These are phyloP conservation scores for Salix viminalis DNA, from an alignment of 345 rosid species.

Conservation along the genomic window DNA sequence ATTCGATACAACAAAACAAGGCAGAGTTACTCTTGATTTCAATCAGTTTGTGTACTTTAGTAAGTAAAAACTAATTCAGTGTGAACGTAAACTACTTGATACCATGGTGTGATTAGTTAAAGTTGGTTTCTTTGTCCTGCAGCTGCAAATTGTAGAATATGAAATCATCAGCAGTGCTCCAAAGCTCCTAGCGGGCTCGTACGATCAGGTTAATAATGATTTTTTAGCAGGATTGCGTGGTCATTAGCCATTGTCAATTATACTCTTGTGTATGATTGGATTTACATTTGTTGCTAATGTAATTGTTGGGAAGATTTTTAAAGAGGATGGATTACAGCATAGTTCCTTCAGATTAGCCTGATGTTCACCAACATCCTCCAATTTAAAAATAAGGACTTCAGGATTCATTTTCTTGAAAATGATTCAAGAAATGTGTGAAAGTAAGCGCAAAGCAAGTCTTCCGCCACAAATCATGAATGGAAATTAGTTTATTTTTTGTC, in stretches of 20 bases:
- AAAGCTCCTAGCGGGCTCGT: not conserved
- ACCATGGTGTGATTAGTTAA: not conserved
- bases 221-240: not conserved
- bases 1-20: slow-evolving; percentile 70
- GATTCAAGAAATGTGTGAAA: not conserved
- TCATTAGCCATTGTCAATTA: not conserved
- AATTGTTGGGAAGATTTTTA: not conserved
- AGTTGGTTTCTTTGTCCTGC: slow-evolving; percentile 11
- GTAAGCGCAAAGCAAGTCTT: not conserved
- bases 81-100: not conserved
- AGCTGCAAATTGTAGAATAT: slow-evolving; percentile 70
- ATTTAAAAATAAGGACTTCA: not conserved
- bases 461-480: not conserved
- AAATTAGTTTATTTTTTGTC: not conserved
- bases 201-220: not conserved
- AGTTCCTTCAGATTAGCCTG: not conserved
- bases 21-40: slow-evolving; percentile 58
- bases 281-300: not conserved
- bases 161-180: slow-evolving; percentile 16
- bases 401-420: not conserved
- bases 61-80: slow-evolving; percentile 28
- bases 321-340: not conserved
- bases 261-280: not conserved
- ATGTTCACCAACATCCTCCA: not conserved
- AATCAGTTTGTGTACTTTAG: slow-evolving; percentile 68